phyloP scores from a whole-genome alignment of 1,284 basidiomycete species.

The Cutaneotrichosporon sp. region DNA sequence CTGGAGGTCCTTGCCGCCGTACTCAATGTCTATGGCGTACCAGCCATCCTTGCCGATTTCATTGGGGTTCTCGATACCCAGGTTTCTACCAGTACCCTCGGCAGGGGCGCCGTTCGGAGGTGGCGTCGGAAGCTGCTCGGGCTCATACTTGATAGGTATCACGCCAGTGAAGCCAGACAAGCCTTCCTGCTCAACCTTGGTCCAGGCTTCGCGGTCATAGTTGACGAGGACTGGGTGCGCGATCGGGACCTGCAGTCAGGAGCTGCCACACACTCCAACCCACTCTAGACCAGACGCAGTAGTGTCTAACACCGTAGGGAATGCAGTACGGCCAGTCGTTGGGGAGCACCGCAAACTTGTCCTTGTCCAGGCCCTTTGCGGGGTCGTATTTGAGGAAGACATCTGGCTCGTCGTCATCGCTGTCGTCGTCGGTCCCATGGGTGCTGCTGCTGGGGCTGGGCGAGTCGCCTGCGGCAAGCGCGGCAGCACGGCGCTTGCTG shows the following conservation, averaged over 20 bases:
- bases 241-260: slow-evolving; percentile 37
- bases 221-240: slow-evolving; percentile 39
- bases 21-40: slow-evolving; percentile 32
- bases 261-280: slow-evolving; percentile 5
- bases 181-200: slow-evolving; percentile 34
- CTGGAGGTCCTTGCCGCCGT: slow-evolving; percentile 25
- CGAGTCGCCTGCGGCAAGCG: neutral
- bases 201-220: slow-evolving; percentile 35
- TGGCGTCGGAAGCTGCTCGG: too few relatives aligned
- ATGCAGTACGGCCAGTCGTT: slow-evolving; percentile 49
- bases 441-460: neutral
- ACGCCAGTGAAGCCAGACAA: slow-evolving; percentile 45
- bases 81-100: too few relatives aligned
- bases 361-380: slow-evolving; percentile 25
- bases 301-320: slow-evolving; percentile 43
- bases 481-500: neutral
- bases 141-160: slow-evolving; percentile 10
- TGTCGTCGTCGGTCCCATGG: neutral
- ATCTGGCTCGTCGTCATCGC: slow-evolving; percentile 20
- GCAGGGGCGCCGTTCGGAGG: too few relatives aligned
- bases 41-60: slow-evolving; percentile 20
- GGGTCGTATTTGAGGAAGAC: slow-evolving; percentile 31
- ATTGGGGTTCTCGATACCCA: neutral
- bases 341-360: slow-evolving; percentile 38
- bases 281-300: slow-evolving; percentile 44